A percentile compares a stretch with the other conserved stretches of the same genome.
Evolutionary conservation across 805 yeast genomes (phyloP).

Genomic region (Hanseniaspora clermontiae): DNA sequence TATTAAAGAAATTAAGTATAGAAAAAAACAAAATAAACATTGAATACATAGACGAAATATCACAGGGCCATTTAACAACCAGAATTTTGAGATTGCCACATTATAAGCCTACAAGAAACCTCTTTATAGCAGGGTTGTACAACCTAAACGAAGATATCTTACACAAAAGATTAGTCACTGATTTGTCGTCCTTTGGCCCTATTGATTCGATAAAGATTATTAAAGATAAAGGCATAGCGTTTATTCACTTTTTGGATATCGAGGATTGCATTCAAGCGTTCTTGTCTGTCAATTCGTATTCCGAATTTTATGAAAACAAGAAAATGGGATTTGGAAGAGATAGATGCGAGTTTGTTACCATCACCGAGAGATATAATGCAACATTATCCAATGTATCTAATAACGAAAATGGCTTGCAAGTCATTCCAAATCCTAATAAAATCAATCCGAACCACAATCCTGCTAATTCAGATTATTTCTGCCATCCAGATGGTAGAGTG

Average conservation of each 20-base stretch:
- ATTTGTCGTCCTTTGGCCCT: conserved; percentile 60
- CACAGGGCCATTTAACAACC: conserved; percentile 60
- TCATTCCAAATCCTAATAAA: conserved; percentile 81
- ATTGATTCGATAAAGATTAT: conserved; percentile 77
- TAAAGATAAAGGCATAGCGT: conserved; percentile 72
- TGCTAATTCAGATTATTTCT: not conserved
- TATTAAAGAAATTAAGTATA: conserved; percentile 67
- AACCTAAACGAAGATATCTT: conserved; percentile 29
- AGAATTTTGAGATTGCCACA: conserved; percentile 50
- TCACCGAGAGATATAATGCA: conserved; percentile 92
- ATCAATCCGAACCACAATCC: conserved; percentile 26
- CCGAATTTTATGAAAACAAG: conserved; percentile 57
- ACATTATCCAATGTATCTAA: conserved; percentile 46
- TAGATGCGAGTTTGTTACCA: conserved; percentile 85
- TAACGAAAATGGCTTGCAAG: not conserved
- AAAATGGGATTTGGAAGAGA: conserved; percentile 89
- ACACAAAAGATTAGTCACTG: conserved; percentile 41
- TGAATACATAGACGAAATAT: conserved; percentile 84
- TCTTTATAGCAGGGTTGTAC: conserved; percentile 70
- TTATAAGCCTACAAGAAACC: conserved; percentile 88
- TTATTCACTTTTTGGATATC: conserved; percentile 79
- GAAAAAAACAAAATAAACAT: conserved; percentile 70
- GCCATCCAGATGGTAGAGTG: not conserved
- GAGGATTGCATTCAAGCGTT: conserved; percentile 79
- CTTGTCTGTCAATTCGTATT: conserved; percentile 50